A percentile compares a stretch with the other conserved stretches of the same genome.
These are phyloP conservation scores for Eucalyptus lansdowneana DNA, from an alignment of 345 rosid genomes.

Conservation along the genomic window DNA sequence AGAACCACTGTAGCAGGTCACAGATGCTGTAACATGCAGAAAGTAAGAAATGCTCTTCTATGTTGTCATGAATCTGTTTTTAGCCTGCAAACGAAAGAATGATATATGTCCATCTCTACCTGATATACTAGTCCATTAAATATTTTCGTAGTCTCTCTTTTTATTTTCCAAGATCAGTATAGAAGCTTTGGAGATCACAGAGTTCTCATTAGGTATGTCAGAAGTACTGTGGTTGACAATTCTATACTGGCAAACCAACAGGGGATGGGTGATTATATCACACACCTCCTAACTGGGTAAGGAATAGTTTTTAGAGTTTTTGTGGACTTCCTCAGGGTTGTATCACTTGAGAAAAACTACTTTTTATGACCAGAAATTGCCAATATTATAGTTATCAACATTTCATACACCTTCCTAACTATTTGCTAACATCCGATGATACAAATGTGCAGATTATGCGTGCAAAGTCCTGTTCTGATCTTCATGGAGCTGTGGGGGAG, in stretches of 20 bases:
- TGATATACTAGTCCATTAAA: not conserved
- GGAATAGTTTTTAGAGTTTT: not conserved
- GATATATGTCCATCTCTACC: not conserved
- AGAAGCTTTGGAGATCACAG: not conserved
- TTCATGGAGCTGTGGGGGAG: slow-evolving; percentile 74
- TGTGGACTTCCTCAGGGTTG: not conserved
- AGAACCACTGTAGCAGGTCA: not conserved
- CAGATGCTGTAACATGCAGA: not conserved
- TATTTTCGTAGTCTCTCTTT: not conserved
- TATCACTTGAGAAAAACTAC: not conserved
- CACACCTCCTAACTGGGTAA: not conserved
- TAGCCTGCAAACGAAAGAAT: not conserved
- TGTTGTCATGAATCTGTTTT: not conserved
- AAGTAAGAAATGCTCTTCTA: not conserved
- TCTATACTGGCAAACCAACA: not conserved
- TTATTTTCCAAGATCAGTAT: not conserved
- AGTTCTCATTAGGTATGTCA: not conserved
- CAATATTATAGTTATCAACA: not conserved
- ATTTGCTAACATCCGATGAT: not conserved
- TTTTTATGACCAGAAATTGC: not conserved
- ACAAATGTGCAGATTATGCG: slow-evolving; percentile 41
- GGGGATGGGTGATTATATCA: not conserved
- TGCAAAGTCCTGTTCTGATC: slow-evolving; percentile 71
- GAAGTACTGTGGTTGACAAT: not conserved
- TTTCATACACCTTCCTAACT: not conserved